phyloP scores from a whole-genome alignment of 495 filamentous ascomycete species.

The Hyaloscypha bicolor region DNA sequence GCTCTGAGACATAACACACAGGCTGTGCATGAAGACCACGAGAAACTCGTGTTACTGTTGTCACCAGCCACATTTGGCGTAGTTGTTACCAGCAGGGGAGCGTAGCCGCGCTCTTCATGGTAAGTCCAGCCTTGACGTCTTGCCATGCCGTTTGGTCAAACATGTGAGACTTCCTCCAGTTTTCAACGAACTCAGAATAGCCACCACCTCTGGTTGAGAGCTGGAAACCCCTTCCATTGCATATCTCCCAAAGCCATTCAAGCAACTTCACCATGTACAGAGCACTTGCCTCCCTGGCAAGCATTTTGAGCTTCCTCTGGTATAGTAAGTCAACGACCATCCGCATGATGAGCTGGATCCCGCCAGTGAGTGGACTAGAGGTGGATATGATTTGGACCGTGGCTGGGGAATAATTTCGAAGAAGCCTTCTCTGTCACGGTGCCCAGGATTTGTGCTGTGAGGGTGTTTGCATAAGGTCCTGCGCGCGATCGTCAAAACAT shows the following conservation, averaged over 20 bases:
- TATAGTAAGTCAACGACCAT: too few relatives aligned
- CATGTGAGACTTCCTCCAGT: not conserved
- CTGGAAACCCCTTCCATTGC: not conserved
- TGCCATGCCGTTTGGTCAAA: not conserved
- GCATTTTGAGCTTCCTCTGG: too few relatives aligned
- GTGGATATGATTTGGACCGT: too few relatives aligned
- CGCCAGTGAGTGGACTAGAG: too few relatives aligned
- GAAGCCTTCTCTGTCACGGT: too few relatives aligned
- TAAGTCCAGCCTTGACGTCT: not conserved
- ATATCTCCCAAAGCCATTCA: not conserved
- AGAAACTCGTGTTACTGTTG: not conserved
- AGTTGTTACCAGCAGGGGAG: not conserved
- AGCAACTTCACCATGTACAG: too few relatives aligned
- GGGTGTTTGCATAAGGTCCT: too few relatives aligned
- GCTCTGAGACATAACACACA: not conserved
- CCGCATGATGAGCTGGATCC: too few relatives aligned
- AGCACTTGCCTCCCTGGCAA: too few relatives aligned
- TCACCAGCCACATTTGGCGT: not conserved
- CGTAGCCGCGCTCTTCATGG: not conserved
- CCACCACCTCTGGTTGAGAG: not conserved
- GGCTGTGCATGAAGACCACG: not conserved
- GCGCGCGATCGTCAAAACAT: too few relatives aligned
- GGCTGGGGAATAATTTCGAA: too few relatives aligned
- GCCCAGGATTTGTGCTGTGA: too few relatives aligned
- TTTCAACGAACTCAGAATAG: not conserved